Evolutionary conservation across 176 grass and related monocot genomes (phyloP), one percentile per base, ranked within the genome.

Genomic region (Musa beccarii): DNA sequence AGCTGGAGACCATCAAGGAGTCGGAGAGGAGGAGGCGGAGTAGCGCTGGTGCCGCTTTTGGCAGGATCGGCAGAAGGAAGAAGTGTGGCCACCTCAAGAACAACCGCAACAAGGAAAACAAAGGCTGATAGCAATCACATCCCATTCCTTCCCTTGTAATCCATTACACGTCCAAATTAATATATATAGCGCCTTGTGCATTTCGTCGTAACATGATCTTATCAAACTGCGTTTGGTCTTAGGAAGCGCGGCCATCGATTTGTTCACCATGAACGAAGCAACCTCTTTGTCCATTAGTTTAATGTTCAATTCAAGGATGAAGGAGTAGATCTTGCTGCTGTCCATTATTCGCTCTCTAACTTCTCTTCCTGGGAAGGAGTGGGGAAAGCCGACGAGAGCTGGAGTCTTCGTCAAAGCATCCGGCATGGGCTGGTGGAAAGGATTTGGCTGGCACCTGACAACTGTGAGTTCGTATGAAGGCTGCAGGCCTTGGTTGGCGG

Each of bases 1-100:
- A 79, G 77, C 65, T 79, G 66, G 77, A 79, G 66, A 69, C 67
- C 16, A 79, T 79, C 34, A 57, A 55, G 15, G 77, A 79, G 66
- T 79, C 77, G 11, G 29, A 79, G 19, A 59, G 54, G 28, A 21
- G 66, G 2, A 23, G 66, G 2, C 23, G 66, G 16, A 22, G 50
- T 2, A 65, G 20, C 12, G 8, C 17, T 16, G 66, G 66, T 9
- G 66, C 26, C 2, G 8, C 66, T 10, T 79, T 79, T 70, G 52
- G 14, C 10, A 17, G 53, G 52, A 79, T 71, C 53, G 28, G 17
- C 15, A 59, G 77, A 10, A 61, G 52, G 66, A 79, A 54, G 63
- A 68, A 29, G 63, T 43, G 34, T 43, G 34, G 34, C 4, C 34
- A 43, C 34, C 34, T 43, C 34, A 43, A 43, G 34, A 43, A 25